Conservation (phyloP, 1,284 basidiomycete genomes). For the Fomitiporia mediterranea region DNA sequence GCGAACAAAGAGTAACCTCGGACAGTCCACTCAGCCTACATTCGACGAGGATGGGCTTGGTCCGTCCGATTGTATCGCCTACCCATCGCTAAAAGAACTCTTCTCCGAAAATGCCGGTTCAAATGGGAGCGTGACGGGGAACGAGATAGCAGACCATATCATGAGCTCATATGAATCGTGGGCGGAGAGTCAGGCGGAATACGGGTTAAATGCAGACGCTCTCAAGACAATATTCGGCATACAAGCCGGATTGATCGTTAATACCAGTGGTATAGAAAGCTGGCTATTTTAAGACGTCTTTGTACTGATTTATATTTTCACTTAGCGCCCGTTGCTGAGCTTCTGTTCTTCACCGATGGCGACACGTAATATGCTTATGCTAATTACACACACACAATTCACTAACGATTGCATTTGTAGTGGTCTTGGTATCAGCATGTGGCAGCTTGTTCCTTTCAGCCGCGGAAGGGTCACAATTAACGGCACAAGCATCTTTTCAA, state of each 20-base stretch:
- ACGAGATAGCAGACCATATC: constrained; percentile 31
- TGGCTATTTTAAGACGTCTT: too few relatives aligned
- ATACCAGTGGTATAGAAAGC: constrained; percentile 43
- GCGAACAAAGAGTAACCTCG: constrained; percentile 41
- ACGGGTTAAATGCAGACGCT: constrained; percentile 35
- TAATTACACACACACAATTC: too few relatives aligned
- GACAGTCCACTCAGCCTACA: constrained; percentile 26
- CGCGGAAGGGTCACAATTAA: constrained; percentile 46
- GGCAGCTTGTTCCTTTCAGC: constrained; percentile 52
- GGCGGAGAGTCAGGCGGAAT: constrained; percentile 38
- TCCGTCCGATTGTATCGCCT: constrained; percentile 41
- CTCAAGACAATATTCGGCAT: constrained; percentile 39
- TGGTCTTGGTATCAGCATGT: constrained; percentile 44
- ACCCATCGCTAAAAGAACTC: constrained; percentile 42
- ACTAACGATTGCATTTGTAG: too few relatives aligned
- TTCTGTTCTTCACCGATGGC: constrained; percentile 31
- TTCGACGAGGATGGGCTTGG: constrained; percentile 36
- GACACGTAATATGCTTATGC: too few relatives aligned
- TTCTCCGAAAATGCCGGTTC: constrained; percentile 33
- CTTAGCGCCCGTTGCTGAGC: constrained; percentile 41
- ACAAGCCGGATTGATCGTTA: constrained; percentile 42
- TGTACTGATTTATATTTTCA: background rate
- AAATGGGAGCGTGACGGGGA: constrained; percentile 7
- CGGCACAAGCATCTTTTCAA: constrained; percentile 40
- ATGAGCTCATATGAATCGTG: constrained; percentile 32